Percentiles rank a stretch among this genome's conserved stretches.
Conservation (phyloP, 176 grass and related monocot genomes). For the Musa itinerans region DNA sequence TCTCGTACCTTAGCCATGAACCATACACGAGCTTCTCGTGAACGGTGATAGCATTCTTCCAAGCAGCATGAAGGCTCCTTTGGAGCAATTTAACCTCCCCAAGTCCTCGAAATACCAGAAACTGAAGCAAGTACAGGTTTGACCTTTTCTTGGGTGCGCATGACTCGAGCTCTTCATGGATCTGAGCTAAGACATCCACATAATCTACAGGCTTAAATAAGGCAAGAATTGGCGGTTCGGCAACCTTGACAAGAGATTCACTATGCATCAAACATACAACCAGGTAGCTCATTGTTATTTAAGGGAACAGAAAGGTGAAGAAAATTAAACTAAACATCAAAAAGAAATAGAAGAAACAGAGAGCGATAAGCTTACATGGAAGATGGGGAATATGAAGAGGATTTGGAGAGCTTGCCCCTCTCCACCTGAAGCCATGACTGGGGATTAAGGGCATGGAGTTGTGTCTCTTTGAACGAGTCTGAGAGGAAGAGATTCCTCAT, state of each 20-base stretch:
- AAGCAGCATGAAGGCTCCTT: conserved; percentile 72
- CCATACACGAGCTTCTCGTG: conserved; percentile 87
- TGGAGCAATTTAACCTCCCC: conserved; percentile 75
- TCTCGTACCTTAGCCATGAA: conserved; percentile 90
- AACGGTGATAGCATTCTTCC: conserved; percentile 79
- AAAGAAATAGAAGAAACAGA: conserved; percentile 3
- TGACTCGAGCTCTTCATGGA: conserved; percentile 88
- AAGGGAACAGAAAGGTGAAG: background rate
- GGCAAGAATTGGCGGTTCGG: conserved; percentile 47
- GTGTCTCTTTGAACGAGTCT: conserved; percentile 80
- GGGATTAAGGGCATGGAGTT: conserved; percentile 60
- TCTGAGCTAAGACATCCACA: conserved; percentile 68
- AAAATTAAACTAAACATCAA: conserved; percentile 5
- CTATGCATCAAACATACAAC: conserved; percentile 25
- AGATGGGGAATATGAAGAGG: conserved; percentile 44
- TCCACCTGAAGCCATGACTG: conserved; percentile 88
- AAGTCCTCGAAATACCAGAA: conserved; percentile 75
- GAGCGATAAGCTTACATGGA: conserved; percentile 59
- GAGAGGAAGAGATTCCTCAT: conserved; percentile 99
- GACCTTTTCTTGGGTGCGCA: conserved; percentile 57
- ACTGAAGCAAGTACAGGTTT: conserved; percentile 71
- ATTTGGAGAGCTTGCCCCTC: conserved; percentile 75
- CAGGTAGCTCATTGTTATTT: background rate
- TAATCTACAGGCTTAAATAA: conserved; percentile 82
- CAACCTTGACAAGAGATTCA: conserved; percentile 81